Base-by-base conservation (phyloP, 1,284 basidiomycete genomes). In the Ganoderma lingzhi region DNA sequence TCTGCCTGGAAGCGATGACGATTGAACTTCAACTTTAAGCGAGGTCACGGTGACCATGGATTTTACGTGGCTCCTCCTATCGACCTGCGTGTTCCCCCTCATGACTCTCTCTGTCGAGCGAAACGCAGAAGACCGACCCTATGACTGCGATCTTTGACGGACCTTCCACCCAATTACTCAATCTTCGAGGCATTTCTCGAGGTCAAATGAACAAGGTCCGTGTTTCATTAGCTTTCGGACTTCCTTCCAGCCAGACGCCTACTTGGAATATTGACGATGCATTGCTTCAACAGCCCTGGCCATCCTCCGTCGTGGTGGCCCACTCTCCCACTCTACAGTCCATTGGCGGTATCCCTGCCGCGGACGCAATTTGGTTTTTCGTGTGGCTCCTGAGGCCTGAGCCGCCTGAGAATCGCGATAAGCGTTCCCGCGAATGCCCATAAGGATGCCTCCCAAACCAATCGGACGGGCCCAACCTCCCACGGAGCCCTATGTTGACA, bases 101-200 rank as follows among this genome's bases (percentile, higher is more conserved):
- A 41, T 61, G 59, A 61, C 59, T 28, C 39, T 17, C 23, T n/a
- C 8, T 8, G 23, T 42, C 23, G 37, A 30, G 41, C 23, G 59
- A 61, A 61, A n/a, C 59, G 41, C 59, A 44, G 59, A 61, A 61
- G 59, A 61, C 59, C 23, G 59, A 8, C 59, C 59, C n/a, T 42
- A 61, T 61, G 59, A 61, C 59, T 61, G 23, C 41, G 14, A 59
- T 39, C 37, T 39, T 19, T 59, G 35, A n/a, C 56, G 56, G 56
- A 39, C 56, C 56, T 59, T 39, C 35, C 37, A 59, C 41, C 30
- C 59, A 41, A 61, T 61, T 61, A 61, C 41, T 28, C 39, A 61
- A 39, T 41, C 35, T 6, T 23, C 48, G 23, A 53, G 23, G 48
- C 48, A 28, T 53, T 53, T 28, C 3, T 53, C 23, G 23, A 53